phyloP scores from a whole-genome alignment of 495 filamentous ascomycete genomes.

The Cercophora sp. region DNA sequence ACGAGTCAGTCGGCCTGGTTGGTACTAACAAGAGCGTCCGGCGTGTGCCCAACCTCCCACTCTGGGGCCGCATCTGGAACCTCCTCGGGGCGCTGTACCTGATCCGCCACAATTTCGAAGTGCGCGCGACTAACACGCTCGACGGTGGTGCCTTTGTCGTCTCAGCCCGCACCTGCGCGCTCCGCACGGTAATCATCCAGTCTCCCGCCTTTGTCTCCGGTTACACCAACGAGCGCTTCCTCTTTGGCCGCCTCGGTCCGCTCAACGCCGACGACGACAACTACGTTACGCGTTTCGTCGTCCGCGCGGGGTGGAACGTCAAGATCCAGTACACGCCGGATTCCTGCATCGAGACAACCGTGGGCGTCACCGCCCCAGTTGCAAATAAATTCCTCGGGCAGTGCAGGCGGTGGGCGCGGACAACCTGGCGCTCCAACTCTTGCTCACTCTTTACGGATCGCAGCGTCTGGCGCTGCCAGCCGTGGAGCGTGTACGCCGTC shows the following conservation, averaged over 20 bases:
- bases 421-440: slow-evolving; percentile 62
- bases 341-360: slow-evolving; percentile 55
- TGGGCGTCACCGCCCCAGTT: slow-evolving; percentile 39
- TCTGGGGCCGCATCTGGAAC: slow-evolving; percentile 43
- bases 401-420: slow-evolving; percentile 58
- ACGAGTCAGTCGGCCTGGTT: slow-evolving; percentile 47
- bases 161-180: slow-evolving; percentile 49
- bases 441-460: slow-evolving; percentile 48
- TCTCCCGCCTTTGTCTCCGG: slow-evolving; percentile 42
- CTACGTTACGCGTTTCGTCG: slow-evolving; percentile 62
- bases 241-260: slow-evolving; percentile 40
- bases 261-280: slow-evolving; percentile 68
- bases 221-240: slow-evolving; percentile 56
- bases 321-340: slow-evolving; percentile 58
- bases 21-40: slow-evolving; percentile 50
- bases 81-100: slow-evolving; percentile 52
- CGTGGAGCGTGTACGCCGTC: slow-evolving; percentile 60
- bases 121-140: slow-evolving; percentile 47
- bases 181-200: slow-evolving; percentile 46
- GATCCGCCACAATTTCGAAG: slow-evolving; percentile 56
- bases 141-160: slow-evolving; percentile 56
- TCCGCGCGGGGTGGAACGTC: slow-evolving; percentile 53
- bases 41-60: slow-evolving; percentile 25
- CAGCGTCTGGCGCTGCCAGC: slow-evolving; percentile 38
- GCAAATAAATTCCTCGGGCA: slow-evolving; percentile 55